Conservation (phyloP, 2,329 filamentous ascomycete species). For the Nemania abortiva region DNA sequence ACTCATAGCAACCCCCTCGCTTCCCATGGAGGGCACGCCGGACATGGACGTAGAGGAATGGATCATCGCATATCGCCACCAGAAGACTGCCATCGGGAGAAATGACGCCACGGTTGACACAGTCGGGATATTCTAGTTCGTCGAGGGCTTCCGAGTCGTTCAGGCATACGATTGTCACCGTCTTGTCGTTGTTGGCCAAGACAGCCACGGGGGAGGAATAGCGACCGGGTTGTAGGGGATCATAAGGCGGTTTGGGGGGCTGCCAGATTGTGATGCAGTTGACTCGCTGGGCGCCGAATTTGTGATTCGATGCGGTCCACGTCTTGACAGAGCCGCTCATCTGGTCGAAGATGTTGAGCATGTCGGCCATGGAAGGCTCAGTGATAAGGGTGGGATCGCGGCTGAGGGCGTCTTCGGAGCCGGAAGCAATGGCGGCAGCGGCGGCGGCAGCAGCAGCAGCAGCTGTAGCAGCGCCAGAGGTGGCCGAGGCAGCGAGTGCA, state of each 20-base stretch:
- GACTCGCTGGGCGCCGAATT: conserved; percentile 70
- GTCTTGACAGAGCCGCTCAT: conserved; percentile 58
- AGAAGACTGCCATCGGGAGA: conserved; percentile 87
- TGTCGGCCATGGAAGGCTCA: conserved; percentile 52
- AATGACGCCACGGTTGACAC: conserved; percentile 93
- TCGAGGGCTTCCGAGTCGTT: conserved; percentile 73
- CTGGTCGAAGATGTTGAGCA: conserved; percentile 51
- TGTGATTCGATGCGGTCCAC: conserved; percentile 63
- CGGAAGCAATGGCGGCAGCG: conserved; percentile 46
- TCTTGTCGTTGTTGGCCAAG: conserved; percentile 91
- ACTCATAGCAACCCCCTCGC: conserved; percentile 57
- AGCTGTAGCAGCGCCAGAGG: conserved; percentile 28
- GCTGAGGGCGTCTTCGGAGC: conserved; percentile 50
- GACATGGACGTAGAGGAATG: conserved; percentile 85
- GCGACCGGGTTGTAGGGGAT: conserved; percentile 50
- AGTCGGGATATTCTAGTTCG: conserved; percentile 80
- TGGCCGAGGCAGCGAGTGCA: conserved; percentile 43
- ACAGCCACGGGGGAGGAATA: conserved; percentile 72
- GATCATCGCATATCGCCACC: conserved; percentile 87
- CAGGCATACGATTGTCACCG: conserved; percentile 85
- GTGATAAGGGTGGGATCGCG: conserved; percentile 42
- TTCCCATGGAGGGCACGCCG: conserved; percentile 56
- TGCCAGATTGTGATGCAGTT: conserved; percentile 76
- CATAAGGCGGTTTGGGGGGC: conserved; percentile 55
- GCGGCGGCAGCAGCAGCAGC: conserved; percentile 41